These are phyloP conservation scores for Fusarium pseudocircinatum DNA, from an alignment of 2,329 filamentous ascomycete genomes.

Conservation along the genomic window DNA sequence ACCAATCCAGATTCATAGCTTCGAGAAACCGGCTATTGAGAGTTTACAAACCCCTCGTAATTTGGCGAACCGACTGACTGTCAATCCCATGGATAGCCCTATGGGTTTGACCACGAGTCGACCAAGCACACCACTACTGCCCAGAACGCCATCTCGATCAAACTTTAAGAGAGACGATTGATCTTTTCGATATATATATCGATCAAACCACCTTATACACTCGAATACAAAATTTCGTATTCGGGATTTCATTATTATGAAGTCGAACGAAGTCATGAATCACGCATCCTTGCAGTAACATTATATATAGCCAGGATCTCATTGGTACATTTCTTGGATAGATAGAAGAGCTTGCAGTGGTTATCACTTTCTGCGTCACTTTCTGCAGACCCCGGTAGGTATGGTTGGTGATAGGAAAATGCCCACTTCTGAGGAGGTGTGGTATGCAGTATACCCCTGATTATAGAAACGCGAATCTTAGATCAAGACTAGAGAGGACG, in stretches of 20 bases:
- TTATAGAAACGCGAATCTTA: conserved; percentile 15
- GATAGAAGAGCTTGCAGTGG: conserved; percentile 17
- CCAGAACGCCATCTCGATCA: conserved; percentile 51
- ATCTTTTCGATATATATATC: not conserved
- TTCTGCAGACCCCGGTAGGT: not conserved
- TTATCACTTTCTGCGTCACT: too few species aligned
- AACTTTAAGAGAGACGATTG: conserved; percentile 53
- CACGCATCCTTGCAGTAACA: conserved; percentile 21
- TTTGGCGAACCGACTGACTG: conserved; percentile 48
- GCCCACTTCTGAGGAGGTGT: conserved; percentile 1
- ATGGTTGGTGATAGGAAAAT: conserved; percentile 14
- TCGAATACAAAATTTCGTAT: conserved; percentile 19
- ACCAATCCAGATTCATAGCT: conserved; percentile 75
- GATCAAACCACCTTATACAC: not conserved
- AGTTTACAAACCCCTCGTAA: conserved; percentile 51
- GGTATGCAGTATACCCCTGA: conserved; percentile 22
- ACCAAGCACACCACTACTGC: conserved; percentile 58
- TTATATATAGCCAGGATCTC: conserved; percentile 34
- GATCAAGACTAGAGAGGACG: conserved; percentile 10
- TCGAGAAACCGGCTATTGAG: conserved; percentile 78
- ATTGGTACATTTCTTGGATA: conserved; percentile 36
- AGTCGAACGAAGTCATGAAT: conserved; percentile 34
- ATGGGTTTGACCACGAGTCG: conserved; percentile 57
- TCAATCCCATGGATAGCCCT: conserved; percentile 55
- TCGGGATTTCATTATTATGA: conserved; percentile 30